A percentile compares a stretch with the other conserved stretches of the same genome.
These are phyloP conservation scores for Coniferiporia sulphurascens DNA, from an alignment of 1,284 basidiomycete genomes.

Conservation along the genomic window DNA sequence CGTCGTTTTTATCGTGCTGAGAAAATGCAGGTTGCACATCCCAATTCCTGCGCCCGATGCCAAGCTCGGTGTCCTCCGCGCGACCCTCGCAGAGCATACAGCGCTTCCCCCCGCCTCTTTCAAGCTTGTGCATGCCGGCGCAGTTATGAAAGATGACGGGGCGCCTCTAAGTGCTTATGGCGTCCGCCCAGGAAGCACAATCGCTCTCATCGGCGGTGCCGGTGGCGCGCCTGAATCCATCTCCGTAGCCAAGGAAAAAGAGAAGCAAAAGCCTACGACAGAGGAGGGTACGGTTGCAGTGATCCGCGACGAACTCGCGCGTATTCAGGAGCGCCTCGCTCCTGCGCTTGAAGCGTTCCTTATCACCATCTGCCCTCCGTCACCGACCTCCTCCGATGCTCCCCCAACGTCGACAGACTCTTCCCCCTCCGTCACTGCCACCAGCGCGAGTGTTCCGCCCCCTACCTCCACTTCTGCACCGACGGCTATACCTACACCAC, in stretches of 20 bases:
- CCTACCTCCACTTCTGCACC: constrained; percentile 11
- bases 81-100: constrained; percentile 57
- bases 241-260: constrained; percentile 25
- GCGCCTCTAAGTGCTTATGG: constrained; percentile 46
- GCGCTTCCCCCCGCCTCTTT: constrained; percentile 58
- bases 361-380: constrained; percentile 29
- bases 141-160: constrained; percentile 73
- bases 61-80: constrained; percentile 48
- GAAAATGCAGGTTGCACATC: constrained; percentile 46
- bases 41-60: constrained; percentile 52
- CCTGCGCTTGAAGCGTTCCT: constrained; percentile 57
- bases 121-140: constrained; percentile 75
- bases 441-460: constrained; percentile 9
- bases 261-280: constrained; percentile 31
- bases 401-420: constrained; percentile 15
- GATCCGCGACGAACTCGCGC: constrained; percentile 56
- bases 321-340: constrained; percentile 46
- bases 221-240: constrained; percentile 21
- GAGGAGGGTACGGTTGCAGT: constrained; percentile 48
- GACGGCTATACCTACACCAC: constrained; percentile 7
- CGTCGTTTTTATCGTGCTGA: background rate
- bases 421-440: constrained; percentile 18
- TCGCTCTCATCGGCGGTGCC: constrained; percentile 54
- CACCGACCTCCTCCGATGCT: constrained; percentile 18
- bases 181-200: constrained; percentile 53